Evolutionary conservation across 306 rosid genomes (phyloP), one percentile per base, ranked within the genome.

Genomic region (Amphicarpaea edgeworthii): DNA sequence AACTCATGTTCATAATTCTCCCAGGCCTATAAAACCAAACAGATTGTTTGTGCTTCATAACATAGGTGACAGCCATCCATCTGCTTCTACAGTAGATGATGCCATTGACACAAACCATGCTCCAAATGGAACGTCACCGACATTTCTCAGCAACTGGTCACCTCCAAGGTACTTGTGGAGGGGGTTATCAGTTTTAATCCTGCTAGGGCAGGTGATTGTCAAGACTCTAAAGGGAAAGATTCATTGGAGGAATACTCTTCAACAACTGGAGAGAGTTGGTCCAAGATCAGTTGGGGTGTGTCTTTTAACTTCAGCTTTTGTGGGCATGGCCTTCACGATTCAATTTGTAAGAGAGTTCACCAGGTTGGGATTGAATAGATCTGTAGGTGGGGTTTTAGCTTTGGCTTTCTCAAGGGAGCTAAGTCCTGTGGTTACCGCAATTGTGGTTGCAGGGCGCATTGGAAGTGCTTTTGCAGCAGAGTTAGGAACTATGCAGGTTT

Each of bases 401-500:
- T 71, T 95, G 82, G 99, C 99, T 61, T 95, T 95, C 87, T 81
- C 98, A 19, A 90, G 99, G 90, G 99, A 95, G 84, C 82, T 95
- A 72, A 95, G 98, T 81, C 99, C 99, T 0, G 99, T 95, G 58
- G 62, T 95, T 77, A 95, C 99, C 24, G 85, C 99, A 16, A 92
- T 95, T 51, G 98, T 95, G 57, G 90, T 95, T 55, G 97, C 97
- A 0, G 99, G 99, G 12, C 92, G 99, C 59, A 89, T 95, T 45
- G 99, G 99, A 79, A 95, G 99, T 11, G 94, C 99, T 49, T 95
- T 84, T 68, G 99, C 99, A 12, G 99, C 99, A 37, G 99, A 95
- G 70, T 83, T 95, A 28, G 99, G 99, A 77, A 95, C 99, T 57
- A 95, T 95, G 99, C 99, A 95, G 86, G 99, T 95, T 73, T 92